Base-by-base conservation (phyloP, 306 rosid genomes). In the Quercus engelmannii region DNA sequence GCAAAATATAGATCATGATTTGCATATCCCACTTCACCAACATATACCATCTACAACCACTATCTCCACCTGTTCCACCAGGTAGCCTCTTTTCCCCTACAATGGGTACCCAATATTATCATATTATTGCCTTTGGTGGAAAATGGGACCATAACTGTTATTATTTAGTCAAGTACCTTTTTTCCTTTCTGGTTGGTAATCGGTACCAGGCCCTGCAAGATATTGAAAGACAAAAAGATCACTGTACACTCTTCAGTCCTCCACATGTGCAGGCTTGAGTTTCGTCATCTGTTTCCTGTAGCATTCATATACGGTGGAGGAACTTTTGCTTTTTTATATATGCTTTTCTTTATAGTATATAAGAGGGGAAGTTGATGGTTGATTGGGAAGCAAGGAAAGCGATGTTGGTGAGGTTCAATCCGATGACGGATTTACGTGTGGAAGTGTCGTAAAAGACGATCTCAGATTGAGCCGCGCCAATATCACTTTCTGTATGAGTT, bases 401-500 rank as follows among this genome's bases (percentile, higher is more conserved):
- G 99, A 96, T 96, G 85, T 96, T 96, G 99, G 99, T 96, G 98
- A 88, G 98, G 99, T 96, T 96, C 99, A 96, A 96, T 93, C 96
- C 38, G 96, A 96, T 88, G 99, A 90, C 92, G 91, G 89, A 91
- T 90, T 93, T 96, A 88, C 90, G 71, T 81, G 83, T 33, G 26
- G 51, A 63, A 55, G 65, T 73, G 65, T 73, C 72, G 97, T 96
- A 84, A 91, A 91, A 80, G 85, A 78, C 94, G 96, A 90, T 90
- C 94, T 96, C 92, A 69, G 98, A 91, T 96, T 96, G 99, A 96
- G 99, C 99, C 99, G 97, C 99, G 99, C 99, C 99, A 96, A 96
- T 96, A 96, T 96, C 99, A 96, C 98, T 96, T 91, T 90, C 74
- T 13, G 9, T 30, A 67, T 26, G 69, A 73, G 54, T 3, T 63